These are phyloP conservation scores for Phaeosphaeriaceae sp. DNA, from an alignment of 2,329 filamentous ascomycete genomes.

Conservation along the genomic window DNA sequence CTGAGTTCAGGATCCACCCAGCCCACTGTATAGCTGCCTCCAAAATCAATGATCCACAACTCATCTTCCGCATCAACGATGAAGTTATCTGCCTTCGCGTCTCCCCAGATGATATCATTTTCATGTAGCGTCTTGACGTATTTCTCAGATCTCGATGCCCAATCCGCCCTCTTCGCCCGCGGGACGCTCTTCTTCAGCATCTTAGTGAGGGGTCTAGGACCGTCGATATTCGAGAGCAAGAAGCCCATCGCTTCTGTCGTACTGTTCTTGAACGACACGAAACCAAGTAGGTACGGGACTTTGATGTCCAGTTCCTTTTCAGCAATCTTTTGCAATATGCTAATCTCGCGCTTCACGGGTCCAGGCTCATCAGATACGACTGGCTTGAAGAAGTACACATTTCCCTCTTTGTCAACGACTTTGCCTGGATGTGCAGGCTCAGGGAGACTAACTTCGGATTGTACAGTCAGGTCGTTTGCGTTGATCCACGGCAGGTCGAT, in stretches of 20 bases:
- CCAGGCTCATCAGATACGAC: conserved; percentile 19
- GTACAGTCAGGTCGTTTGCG: conserved; percentile 18
- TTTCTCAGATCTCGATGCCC: conserved; percentile 16
- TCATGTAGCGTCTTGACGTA: conserved; percentile 18
- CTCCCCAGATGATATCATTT: conserved; percentile 33
- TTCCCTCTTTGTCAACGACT: conserved; percentile 7
- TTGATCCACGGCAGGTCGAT: conserved; percentile 22
- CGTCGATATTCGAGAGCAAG: conserved; percentile 16
- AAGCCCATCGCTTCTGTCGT: conserved; percentile 22
- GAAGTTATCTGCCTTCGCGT: conserved; percentile 45
- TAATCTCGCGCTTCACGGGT: conserved; percentile 24
- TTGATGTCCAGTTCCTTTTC: conserved; percentile 18
- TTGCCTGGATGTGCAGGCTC: conserved; percentile 25
- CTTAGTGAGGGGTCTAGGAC: conserved; percentile 18
- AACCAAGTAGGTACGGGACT: conserved; percentile 13
- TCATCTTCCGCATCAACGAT: conserved; percentile 48
- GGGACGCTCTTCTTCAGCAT: conserved; percentile 16
- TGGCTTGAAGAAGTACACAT: conserved; percentile 24
- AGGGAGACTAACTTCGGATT: conserved; percentile 24
- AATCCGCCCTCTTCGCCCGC: conserved; percentile 10
- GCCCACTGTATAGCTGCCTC: conserved; percentile 49
- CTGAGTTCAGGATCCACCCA: conserved; percentile 50
- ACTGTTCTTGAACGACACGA: conserved; percentile 16
- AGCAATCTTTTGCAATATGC: conserved; percentile 16
- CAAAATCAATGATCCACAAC: conserved; percentile 52